Percentiles rank a stretch among this genome's conserved stretches.
Evolutionary conservation across 208 protist species (phyloP).

Genomic region (Leptomonas seymouri): DNA sequence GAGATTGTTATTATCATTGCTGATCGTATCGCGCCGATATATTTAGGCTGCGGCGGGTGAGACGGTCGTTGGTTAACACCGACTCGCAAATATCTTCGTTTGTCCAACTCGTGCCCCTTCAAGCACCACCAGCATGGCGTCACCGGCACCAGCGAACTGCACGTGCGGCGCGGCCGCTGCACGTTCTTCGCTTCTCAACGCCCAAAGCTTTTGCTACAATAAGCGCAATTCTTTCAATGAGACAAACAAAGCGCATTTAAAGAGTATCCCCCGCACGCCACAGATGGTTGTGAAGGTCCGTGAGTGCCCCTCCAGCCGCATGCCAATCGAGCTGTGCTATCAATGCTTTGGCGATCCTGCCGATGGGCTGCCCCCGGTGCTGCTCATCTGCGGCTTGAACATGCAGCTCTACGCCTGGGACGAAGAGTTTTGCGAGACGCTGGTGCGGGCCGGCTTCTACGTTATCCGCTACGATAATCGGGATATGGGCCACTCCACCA

Average conservation of each 20-base stretch:
- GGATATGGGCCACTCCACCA: constrained; percentile 79
- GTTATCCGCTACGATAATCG: constrained; percentile 84
- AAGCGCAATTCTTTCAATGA: not conserved
- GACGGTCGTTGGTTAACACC: too few species aligned
- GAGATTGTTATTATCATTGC: too few species aligned
- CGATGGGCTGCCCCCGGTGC: constrained; percentile 34
- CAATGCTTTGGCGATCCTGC: constrained; percentile 72
- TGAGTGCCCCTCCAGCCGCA: constrained; percentile 49
- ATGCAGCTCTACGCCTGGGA: constrained; percentile 83
- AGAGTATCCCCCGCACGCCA: constrained; percentile 33
- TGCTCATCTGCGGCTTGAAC: constrained; percentile 80
- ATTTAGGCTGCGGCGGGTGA: too few species aligned
- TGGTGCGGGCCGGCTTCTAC: constrained; percentile 67
- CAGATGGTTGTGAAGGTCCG: constrained; percentile 67
- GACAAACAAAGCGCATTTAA: not conserved
- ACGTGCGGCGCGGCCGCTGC: too few species aligned
- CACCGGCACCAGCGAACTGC: too few species aligned
- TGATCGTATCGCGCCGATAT: too few species aligned
- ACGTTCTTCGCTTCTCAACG: not conserved
- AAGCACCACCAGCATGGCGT: too few species aligned
- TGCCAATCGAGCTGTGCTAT: constrained; percentile 74
- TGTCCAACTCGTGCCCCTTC: too few species aligned
- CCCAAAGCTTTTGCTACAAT: not conserved
- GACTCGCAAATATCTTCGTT: too few species aligned
- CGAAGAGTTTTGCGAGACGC: constrained; percentile 72